phyloP scores from a whole-genome alignment of 257 asterid genomes.

The Echium plantagineum region DNA sequence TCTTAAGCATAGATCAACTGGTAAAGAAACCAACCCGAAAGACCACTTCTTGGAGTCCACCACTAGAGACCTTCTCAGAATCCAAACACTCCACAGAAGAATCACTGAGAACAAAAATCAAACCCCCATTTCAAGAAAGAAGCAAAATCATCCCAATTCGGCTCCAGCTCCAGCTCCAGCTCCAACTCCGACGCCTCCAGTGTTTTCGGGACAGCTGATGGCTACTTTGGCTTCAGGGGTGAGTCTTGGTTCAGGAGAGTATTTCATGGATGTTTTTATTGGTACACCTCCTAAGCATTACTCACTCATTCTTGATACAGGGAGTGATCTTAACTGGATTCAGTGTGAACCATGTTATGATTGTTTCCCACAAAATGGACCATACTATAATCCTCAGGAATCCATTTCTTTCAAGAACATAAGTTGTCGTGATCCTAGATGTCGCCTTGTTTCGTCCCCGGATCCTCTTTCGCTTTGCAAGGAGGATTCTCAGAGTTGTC shows the following conservation, averaged over 20 bases:
- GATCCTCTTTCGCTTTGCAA: slow-evolving; percentile 50
- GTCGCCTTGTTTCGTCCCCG: slow-evolving; percentile 67
- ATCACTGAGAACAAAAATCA: slow-evolving; percentile 51
- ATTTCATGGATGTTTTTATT: slow-evolving; percentile 74
- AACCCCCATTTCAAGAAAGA: slow-evolving; percentile 28
- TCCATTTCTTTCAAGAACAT: slow-evolving; percentile 48
- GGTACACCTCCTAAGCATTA: slow-evolving; percentile 89
- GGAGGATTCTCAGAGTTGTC: slow-evolving; percentile 44
- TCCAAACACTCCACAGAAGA: slow-evolving; percentile 56
- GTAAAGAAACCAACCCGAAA: slow-evolving; percentile 17
- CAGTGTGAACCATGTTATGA: slow-evolving; percentile 82
- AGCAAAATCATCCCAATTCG: slow-evolving; percentile 6
- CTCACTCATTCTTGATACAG: slow-evolving; percentile 79
- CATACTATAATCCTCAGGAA: slow-evolving; percentile 45
- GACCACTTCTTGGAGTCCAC: slow-evolving; percentile 44
- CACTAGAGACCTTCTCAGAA: slow-evolving; percentile 50
- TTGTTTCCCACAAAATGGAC: slow-evolving; percentile 79
- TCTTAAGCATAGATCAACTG: slow-evolving; percentile 41
- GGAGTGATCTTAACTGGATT: slow-evolving; percentile 93
- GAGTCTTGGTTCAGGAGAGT: slow-evolving; percentile 58
- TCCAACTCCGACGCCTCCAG: too few relatives aligned
- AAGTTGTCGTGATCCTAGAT: slow-evolving; percentile 59
- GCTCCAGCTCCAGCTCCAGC: background rate
- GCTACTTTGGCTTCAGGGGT: slow-evolving; percentile 72
- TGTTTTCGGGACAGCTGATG: slow-evolving; percentile 39